Percentiles rank a stretch among this genome's conserved stretches.
Evolutionary conservation across 129 eudicot genomes (phyloP).

Genomic region (Mikania micrantha): DNA sequence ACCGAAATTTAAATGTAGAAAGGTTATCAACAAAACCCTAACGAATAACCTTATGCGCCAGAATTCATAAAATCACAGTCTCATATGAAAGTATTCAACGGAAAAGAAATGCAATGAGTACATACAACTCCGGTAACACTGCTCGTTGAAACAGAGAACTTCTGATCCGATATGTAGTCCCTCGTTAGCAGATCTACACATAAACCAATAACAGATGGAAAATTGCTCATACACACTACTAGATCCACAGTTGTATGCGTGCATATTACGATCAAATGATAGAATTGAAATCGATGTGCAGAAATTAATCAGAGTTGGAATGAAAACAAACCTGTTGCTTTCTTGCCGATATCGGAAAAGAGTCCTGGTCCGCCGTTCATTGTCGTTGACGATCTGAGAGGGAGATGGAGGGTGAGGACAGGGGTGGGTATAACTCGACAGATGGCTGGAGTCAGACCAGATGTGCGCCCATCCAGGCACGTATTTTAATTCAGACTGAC

Average conservation of each 20-base stretch:
- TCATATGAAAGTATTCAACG: too few relatives aligned
- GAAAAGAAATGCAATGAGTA: not conserved
- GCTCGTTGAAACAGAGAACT: constrained; percentile 70
- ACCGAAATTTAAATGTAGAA: not conserved
- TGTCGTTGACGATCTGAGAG: constrained; percentile 11
- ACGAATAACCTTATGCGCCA: constrained; percentile 1
- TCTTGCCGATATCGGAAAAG: constrained; percentile 83
- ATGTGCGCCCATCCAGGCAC: not conserved
- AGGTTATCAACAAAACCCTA: constrained; percentile 4
- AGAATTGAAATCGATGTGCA: not conserved
- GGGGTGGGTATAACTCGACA: not conserved
- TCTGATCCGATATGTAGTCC: constrained; percentile 86
- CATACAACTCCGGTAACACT: constrained; percentile 81
- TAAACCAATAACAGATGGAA: not conserved
- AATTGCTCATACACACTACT: not conserved
- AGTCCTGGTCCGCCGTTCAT: constrained; percentile 88
- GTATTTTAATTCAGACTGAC: not conserved
- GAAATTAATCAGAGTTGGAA: not conserved
- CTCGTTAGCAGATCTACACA: constrained; percentile 79
- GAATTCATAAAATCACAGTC: not conserved
- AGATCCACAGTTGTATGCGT: not conserved
- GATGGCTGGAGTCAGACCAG: not conserved
- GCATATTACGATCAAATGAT: not conserved
- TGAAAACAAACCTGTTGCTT: constrained; percentile 60
- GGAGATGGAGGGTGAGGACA: not conserved